A percentile compares a stretch with the other conserved stretches of the same genome.
These are phyloP conservation scores for Colletotrichum camelliae DNA, from an alignment of 2,329 filamentous ascomycete species.

Conservation along the genomic window DNA sequence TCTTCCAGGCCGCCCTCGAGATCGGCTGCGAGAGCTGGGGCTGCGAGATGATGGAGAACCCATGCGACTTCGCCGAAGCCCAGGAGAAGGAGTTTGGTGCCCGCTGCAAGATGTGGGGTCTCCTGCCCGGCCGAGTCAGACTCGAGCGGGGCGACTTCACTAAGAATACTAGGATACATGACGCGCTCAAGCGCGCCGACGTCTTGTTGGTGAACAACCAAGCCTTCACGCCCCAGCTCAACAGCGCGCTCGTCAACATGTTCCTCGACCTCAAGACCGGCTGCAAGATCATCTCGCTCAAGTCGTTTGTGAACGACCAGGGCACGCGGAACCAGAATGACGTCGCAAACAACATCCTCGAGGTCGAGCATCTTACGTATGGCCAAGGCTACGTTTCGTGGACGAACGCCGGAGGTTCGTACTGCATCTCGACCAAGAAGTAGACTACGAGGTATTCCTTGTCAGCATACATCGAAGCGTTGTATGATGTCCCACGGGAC, in stretches of 20 bases:
- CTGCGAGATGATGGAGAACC: slow-evolving; percentile 94
- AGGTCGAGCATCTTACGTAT: slow-evolving; percentile 69
- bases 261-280: slow-evolving; percentile 94
- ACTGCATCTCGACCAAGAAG: slow-evolving; percentile 88
- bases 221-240: slow-evolving; percentile 87
- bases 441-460: slow-evolving; percentile 27
- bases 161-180: slow-evolving; percentile 71
- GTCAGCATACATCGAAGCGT: slow-evolving; percentile 29
- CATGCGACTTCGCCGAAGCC: slow-evolving; percentile 79
- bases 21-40: slow-evolving; percentile 95
- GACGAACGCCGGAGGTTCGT: slow-evolving; percentile 83
- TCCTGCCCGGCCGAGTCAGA: slow-evolving; percentile 78
- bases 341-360: slow-evolving; percentile 80
- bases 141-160: slow-evolving; percentile 87
- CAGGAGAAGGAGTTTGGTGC: slow-evolving; percentile 84
- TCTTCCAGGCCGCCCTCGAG: slow-evolving; percentile 90
- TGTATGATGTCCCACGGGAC: slow-evolving; percentile 20
- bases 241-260: slow-evolving; percentile 83
- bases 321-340: slow-evolving; percentile 80
- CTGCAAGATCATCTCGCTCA: slow-evolving; percentile 88
- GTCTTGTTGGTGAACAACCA: slow-evolving; percentile 99
- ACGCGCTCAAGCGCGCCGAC: slow-evolving; percentile 82
- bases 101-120: slow-evolving; percentile 89
- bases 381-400: slow-evolving; percentile 85
- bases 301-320: slow-evolving; percentile 86